phyloP scores from a whole-genome alignment of 2,329 filamentous ascomycete species.

The Hypoxylon sp. region DNA sequence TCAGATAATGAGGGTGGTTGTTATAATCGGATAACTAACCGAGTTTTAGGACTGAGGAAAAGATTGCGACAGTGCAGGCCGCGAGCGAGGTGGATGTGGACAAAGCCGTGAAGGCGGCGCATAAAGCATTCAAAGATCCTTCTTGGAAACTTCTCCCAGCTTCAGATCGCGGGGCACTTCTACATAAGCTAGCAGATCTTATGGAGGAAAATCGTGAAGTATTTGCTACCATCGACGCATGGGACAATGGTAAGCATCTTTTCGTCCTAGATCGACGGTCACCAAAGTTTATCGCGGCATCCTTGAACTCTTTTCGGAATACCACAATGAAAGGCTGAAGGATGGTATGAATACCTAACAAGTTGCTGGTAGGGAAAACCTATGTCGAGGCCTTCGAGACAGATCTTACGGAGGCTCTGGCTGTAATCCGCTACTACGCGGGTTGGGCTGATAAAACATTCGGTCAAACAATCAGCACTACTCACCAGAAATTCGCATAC shows the following conservation, averaged over 20 bases:
- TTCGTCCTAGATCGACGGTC: background rate
- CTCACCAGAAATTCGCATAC: constrained; percentile 15
- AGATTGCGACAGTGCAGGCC: constrained; percentile 16
- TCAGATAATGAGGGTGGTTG: background rate
- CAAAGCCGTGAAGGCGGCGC: constrained; percentile 23
- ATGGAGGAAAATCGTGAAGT: constrained; percentile 17
- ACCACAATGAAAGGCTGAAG: background rate
- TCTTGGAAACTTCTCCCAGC: constrained; percentile 16
- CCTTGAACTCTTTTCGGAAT: background rate
- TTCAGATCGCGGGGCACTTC: constrained; percentile 13
- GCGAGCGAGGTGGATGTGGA: constrained; percentile 14
- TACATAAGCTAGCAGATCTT: constrained; percentile 19
- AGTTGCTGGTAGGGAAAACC: constrained; percentile 10
- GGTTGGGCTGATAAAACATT: constrained; percentile 18
- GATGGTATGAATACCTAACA: background rate
- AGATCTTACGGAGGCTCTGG: constrained; percentile 11
- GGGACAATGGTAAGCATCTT: constrained; percentile 10
- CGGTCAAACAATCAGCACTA: constrained; percentile 13
- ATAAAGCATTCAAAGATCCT: constrained; percentile 16
- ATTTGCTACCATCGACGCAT: constrained; percentile 17
- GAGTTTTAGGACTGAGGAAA: constrained; percentile 8
- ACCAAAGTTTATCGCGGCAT: background rate
- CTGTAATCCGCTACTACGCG: constrained; percentile 13
- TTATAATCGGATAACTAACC: background rate
- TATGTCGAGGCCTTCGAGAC: constrained; percentile 10